A percentile compares a stretch with the other conserved stretches of the same genome.
phyloP scores from a whole-genome alignment of 768 basidiomycete genomes.

The Sporobolomyces pararoseus region DNA sequence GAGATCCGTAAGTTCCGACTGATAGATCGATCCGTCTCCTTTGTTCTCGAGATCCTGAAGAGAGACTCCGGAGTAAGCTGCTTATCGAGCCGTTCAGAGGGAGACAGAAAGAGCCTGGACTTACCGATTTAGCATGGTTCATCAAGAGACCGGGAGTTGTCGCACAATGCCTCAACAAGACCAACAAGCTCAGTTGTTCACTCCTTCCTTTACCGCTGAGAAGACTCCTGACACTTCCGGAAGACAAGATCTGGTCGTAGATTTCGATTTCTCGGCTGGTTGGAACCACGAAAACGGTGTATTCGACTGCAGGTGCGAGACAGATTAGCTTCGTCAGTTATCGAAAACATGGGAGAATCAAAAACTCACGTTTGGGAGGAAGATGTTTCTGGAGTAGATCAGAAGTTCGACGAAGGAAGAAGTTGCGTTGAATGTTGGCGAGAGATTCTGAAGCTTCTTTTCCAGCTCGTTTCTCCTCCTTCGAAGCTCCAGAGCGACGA shows the following conservation, averaged over 20 bases:
- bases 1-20: slow-evolving; percentile 41
- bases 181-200: slow-evolving; percentile 68
- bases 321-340: background rate
- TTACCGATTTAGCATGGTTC: slow-evolving; percentile 28
- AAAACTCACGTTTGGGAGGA: slow-evolving; percentile 76
- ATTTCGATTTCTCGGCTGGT: slow-evolving; percentile 76
- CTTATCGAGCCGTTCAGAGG: background rate
- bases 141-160: slow-evolving; percentile 79
- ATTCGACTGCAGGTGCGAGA: slow-evolving; percentile 67
- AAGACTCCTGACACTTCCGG: slow-evolving; percentile 65
- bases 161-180: slow-evolving; percentile 78
- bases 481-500: slow-evolving; percentile 68
- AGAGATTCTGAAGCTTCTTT: slow-evolving; percentile 75
- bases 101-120: background rate
- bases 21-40: background rate
- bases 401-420: slow-evolving; percentile 84
- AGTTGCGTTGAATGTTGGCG: slow-evolving; percentile 48
- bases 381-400: slow-evolving; percentile 74
- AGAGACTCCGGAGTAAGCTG: too few relatives aligned
- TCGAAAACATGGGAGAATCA: slow-evolving; percentile 7
- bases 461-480: slow-evolving; percentile 71
- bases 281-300: slow-evolving; percentile 92
- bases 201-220: slow-evolving; percentile 69
- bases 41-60: background rate
- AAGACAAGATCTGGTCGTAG: slow-evolving; percentile 69